A percentile compares a stretch with the other conserved stretches of the same genome.
These are phyloP conservation scores for Marasmius fiardii DNA, from an alignment of 1,284 basidiomycete genomes.

Conservation along the genomic window DNA sequence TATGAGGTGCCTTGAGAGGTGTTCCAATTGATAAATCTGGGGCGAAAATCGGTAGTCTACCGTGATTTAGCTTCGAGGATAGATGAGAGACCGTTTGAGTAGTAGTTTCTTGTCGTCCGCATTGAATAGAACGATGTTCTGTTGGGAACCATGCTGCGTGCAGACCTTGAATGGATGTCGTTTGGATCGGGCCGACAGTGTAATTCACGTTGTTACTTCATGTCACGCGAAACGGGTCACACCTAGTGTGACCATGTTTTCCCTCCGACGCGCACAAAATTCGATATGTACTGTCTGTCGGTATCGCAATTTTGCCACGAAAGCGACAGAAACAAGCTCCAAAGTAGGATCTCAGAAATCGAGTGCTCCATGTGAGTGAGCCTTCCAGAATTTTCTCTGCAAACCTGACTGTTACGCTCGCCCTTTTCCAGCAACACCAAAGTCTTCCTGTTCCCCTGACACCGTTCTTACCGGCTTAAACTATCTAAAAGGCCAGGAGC, in stretches of 20 bases:
- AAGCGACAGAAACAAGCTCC: neutral
- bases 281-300: neutral
- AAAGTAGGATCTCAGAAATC: neutral
- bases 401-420: neutral
- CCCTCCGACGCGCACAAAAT: neutral
- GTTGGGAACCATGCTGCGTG: too few species aligned
- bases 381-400: neutral
- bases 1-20: too few species aligned
- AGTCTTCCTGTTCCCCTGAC: conserved; percentile 64
- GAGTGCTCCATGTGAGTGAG: neutral
- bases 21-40: too few species aligned
- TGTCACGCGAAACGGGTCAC: too few species aligned
- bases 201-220: too few species aligned
- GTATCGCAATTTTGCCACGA: neutral
- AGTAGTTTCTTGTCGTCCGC: too few species aligned
- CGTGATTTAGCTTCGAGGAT: too few species aligned
- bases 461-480: conserved; percentile 76
- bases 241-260: neutral
- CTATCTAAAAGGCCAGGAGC: conserved; percentile 80
- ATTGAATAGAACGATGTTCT: too few species aligned
- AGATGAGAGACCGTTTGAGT: too few species aligned
- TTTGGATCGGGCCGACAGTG: too few species aligned
- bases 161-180: too few species aligned
- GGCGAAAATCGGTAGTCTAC: too few species aligned
- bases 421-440: neutral